Percentiles rank a stretch among this genome's conserved stretches.
Conservation (phyloP, 129 eudicot species). For the Scalesia atractyloides region DNA sequence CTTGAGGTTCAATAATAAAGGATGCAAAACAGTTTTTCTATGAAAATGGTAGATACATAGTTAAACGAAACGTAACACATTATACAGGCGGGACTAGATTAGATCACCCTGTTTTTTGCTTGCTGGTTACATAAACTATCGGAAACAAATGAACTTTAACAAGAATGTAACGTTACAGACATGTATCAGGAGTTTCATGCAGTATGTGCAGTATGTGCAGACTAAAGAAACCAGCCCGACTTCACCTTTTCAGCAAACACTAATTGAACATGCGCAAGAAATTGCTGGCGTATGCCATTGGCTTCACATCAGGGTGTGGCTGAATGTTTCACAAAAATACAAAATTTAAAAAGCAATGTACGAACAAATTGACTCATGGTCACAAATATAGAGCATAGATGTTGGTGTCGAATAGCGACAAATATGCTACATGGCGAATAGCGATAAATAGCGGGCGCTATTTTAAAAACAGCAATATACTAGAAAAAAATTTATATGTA, state of each 20-base stretch:
- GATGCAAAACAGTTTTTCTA: slow-evolving; percentile 25
- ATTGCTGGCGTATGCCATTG: slow-evolving; percentile 98
- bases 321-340: slow-evolving; percentile 38
- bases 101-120: slow-evolving; percentile 27
- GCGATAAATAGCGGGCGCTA: no score
- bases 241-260: slow-evolving; percentile 24
- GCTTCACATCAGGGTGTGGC: slow-evolving; percentile 99
- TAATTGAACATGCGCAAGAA: slow-evolving; percentile 88
- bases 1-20: slow-evolving; percentile 3
- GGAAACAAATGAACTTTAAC: slow-evolving; percentile 13
- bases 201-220: slow-evolving; percentile 42
- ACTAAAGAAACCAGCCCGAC: slow-evolving; percentile 27
- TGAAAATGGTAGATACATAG: slow-evolving; percentile 29
- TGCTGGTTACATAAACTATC: slow-evolving; percentile 31
- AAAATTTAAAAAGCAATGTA: neutral
- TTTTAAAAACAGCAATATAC: no score
- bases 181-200: slow-evolving; percentile 16
- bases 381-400: no score
- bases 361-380: no score
- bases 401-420: no score
- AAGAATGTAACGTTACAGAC: neutral
- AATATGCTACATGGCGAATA: no score
- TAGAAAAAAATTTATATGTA: no score
- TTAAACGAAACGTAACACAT: slow-evolving; percentile 2
- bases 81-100: slow-evolving; percentile 23